Conservation (phyloP, 2,329 filamentous ascomycete species). For the Xylaria digitata region DNA sequence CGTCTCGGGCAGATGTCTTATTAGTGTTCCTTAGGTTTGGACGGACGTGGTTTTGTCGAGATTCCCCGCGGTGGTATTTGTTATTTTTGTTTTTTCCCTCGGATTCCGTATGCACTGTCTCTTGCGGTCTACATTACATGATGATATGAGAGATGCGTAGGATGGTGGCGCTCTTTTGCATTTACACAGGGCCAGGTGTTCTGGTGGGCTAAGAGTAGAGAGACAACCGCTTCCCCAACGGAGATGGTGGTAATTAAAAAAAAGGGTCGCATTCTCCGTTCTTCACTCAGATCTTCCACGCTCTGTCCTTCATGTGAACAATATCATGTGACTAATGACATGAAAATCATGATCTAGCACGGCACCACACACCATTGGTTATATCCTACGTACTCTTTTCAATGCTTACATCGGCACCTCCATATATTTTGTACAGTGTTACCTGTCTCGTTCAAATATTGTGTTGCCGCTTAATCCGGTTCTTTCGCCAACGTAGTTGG, state of each 20-base stretch:
- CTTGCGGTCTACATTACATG: constrained; percentile 30
- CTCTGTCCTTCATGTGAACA: neutral
- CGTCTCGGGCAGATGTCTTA: constrained; percentile 5
- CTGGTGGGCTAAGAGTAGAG: constrained; percentile 33
- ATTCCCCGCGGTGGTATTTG: constrained; percentile 33
- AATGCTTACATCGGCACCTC: too few species aligned
- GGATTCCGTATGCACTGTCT: constrained; percentile 12
- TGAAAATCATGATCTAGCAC: neutral
- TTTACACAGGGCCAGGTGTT: constrained; percentile 37
- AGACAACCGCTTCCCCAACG: constrained; percentile 23
- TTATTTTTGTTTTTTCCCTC: constrained; percentile 4
- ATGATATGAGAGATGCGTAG: constrained; percentile 37
- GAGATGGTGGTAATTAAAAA: constrained; percentile 31
- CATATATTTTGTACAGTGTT: too few species aligned
- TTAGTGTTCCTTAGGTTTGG: constrained; percentile 13
- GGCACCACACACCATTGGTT: neutral
- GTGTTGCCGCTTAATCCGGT: too few species aligned
- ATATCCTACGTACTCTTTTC: neutral
- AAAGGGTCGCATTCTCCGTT: constrained; percentile 30
- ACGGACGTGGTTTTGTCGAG: constrained; percentile 22
- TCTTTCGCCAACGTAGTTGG: too few species aligned
- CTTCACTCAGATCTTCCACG: constrained; percentile 1
- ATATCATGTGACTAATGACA: neutral
- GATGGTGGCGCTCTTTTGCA: constrained; percentile 36
- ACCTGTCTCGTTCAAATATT: too few species aligned